phyloP scores from a whole-genome alignment of 73 alveolate species.

The Paramecium sonneborni region DNA sequence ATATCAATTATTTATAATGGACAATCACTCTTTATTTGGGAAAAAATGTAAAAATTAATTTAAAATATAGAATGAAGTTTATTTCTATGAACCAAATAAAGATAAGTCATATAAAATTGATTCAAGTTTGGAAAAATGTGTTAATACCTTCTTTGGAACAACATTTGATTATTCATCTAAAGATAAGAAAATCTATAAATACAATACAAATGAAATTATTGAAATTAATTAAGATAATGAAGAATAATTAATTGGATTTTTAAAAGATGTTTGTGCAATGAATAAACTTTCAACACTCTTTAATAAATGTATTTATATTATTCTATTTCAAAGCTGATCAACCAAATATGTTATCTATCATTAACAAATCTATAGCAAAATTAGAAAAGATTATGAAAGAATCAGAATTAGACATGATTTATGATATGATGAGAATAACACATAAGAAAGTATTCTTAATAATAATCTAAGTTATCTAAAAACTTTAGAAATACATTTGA shows the following conservation, averaged over 20 bases:
- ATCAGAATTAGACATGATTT: background rate
- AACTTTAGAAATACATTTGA: conserved; percentile 43
- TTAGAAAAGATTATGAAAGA: conserved; percentile 19
- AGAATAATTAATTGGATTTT: conserved; percentile 9
- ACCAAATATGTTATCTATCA: background rate
- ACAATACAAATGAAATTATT: conserved; percentile 42
- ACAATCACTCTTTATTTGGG: conserved; percentile 47
- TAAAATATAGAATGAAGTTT: conserved; percentile 41
- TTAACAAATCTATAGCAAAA: conserved; percentile 35
- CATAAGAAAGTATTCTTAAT: background rate
- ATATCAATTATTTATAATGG: conserved; percentile 26
- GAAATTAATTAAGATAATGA: conserved; percentile 27
- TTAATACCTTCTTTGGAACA: conserved; percentile 42
- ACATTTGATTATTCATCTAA: conserved; percentile 42
- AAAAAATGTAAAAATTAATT: conserved; percentile 1
- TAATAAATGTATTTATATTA: background rate
- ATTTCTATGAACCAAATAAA: conserved; percentile 46
- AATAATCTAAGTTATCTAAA: background rate
- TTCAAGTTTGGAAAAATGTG: conserved; percentile 27
- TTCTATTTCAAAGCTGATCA: background rate
- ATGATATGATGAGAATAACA: conserved; percentile 56
- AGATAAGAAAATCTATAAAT: conserved; percentile 9
- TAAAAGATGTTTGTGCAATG: conserved; percentile 53
- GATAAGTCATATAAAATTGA: conserved; percentile 50
- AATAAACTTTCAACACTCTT: conserved; percentile 24